phyloP scores from a whole-genome alignment of 78 protist genomes.

The Speleostelium caveatum region DNA sequence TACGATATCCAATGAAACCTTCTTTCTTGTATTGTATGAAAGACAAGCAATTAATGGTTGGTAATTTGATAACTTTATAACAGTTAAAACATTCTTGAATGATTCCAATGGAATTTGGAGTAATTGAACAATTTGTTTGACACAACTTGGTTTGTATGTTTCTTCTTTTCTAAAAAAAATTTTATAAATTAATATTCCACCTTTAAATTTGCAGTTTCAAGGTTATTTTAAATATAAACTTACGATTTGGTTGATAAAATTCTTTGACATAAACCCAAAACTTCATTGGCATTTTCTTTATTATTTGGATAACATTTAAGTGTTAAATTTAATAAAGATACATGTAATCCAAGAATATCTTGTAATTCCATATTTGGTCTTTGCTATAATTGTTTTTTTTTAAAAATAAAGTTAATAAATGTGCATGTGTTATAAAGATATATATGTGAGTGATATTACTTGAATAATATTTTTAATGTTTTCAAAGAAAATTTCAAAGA shows the following conservation, averaged over 20 bases:
- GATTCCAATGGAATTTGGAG: constrained; percentile 79
- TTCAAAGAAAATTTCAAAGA: constrained; percentile 86
- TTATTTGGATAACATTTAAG: constrained; percentile 88
- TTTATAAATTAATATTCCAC: not conserved
- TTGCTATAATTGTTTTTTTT: constrained; percentile 33
- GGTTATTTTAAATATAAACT: not conserved
- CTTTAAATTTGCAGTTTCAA: not conserved
- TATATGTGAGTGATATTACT: not conserved
- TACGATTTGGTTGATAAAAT: constrained; percentile 20
- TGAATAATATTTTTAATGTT: constrained; percentile 66
- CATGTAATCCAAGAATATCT: constrained; percentile 82
- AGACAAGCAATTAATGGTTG: constrained; percentile 60
- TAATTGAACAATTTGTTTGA: constrained; percentile 64
- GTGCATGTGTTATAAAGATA: not conserved
- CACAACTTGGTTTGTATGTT: constrained; percentile 57
- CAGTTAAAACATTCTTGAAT: constrained; percentile 69
- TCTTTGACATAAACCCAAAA: constrained; percentile 47
- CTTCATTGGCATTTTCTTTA: constrained; percentile 85
- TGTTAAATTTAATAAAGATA: constrained; percentile 87
- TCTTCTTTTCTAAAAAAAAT: constrained; percentile 74
- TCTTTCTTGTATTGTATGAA: constrained; percentile 56
- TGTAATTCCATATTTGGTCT: constrained; percentile 80
- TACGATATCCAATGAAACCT: constrained; percentile 58
- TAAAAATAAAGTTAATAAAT: not conserved
- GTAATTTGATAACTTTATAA: constrained; percentile 83